Evolutionary conservation across 306 rosid species (phyloP).

Genomic region (Morella rubra): DNA sequence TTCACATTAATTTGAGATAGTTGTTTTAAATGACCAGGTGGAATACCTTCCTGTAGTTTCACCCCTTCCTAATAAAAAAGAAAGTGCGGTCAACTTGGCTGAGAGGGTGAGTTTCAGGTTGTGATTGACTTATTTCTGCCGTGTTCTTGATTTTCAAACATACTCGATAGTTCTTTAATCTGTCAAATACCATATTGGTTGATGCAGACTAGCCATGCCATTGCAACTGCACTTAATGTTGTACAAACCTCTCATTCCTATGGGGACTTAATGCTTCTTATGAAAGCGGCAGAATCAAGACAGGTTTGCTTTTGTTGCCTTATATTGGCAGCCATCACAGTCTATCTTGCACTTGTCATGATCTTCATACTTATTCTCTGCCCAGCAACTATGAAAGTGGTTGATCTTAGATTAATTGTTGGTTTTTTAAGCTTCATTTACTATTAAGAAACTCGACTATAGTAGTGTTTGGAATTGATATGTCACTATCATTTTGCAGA

Average conservation of each 20-base stretch:
- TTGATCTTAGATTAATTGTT: neutral
- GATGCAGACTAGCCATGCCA: conserved; percentile 72
- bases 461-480: conserved; percentile 23
- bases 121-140: conserved; percentile 11
- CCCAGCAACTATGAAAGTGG: conserved; percentile 3
- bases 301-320: conserved; percentile 51
- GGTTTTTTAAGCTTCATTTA: conserved; percentile 15
- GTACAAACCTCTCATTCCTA: conserved; percentile 83
- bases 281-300: conserved; percentile 63
- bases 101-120: conserved; percentile 64
- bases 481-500: conserved; percentile 52
- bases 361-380: conserved; percentile 18
- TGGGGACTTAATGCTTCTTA: conserved; percentile 81
- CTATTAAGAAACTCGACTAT: conserved; percentile 20
- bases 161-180: neutral
- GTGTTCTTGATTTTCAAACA: conserved; percentile 10
- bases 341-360: conserved; percentile 19
- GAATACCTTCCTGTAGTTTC: conserved; percentile 91
- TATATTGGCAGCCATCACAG: conserved; percentile 4
- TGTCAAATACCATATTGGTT: conserved; percentile 5
- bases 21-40: conserved; percentile 57
- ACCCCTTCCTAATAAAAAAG: conserved; percentile 64
- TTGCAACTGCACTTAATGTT: conserved; percentile 76
- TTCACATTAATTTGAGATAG: conserved; percentile 18
- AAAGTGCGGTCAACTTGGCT: conserved; percentile 66